These are phyloP conservation scores for Mallotus repandus DNA, from an alignment of 441 rosid species.

Conservation along the genomic window DNA sequence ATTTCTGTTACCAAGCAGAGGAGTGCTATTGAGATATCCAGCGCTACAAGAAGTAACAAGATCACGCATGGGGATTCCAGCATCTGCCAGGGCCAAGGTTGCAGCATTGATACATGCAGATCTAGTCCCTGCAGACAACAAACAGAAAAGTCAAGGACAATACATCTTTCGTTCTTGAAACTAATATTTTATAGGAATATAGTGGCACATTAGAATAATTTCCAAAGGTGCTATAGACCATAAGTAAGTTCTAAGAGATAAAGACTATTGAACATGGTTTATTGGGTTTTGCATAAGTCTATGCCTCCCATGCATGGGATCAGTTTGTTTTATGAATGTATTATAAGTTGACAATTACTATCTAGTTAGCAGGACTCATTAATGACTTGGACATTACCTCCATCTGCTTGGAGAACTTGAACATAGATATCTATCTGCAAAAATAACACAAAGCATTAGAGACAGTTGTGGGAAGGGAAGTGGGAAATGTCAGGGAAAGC, in stretches of 20 bases:
- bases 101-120: conserved; percentile 98
- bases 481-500: not conserved
- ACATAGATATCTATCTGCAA: conserved; percentile 90
- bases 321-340: not conserved
- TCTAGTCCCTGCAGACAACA: conserved; percentile 63
- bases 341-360: not conserved
- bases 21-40: conserved; percentile 81
- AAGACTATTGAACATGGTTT: not conserved
- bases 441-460: conserved; percentile 12
- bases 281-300: not conserved
- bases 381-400: conserved; percentile 49
- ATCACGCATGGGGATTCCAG: conserved; percentile 93
- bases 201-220: not conserved
- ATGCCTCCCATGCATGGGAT: not conserved
- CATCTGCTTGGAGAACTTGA: conserved; percentile 97
- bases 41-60: conserved; percentile 88
- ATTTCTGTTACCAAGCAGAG: conserved; percentile 59
- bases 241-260: not conserved
- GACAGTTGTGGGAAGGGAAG: not conserved
- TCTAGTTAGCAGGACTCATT: not conserved
- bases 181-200: not conserved
- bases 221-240: not conserved
- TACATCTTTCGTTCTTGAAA: conserved; percentile 1
- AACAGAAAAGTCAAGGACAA: not conserved
- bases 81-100: conserved; percentile 89